These are phyloP conservation scores for Spatholobus suberectus DNA, from an alignment of 306 rosid genomes.

Conservation along the genomic window DNA sequence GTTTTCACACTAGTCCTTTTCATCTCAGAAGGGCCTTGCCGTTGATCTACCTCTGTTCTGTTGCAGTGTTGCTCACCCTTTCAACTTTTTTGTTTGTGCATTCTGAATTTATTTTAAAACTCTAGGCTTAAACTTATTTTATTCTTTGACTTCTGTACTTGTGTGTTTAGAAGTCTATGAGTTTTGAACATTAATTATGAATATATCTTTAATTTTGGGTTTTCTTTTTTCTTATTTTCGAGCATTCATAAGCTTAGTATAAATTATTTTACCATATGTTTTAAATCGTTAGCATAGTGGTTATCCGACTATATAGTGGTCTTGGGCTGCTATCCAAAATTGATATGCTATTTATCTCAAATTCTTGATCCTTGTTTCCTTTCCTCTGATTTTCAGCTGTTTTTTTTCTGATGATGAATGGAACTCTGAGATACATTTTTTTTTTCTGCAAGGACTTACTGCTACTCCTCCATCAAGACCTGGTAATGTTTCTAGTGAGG, in stretches of 20 bases:
- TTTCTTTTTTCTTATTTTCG: too few species aligned
- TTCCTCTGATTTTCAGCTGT: slow-evolving; percentile 40
- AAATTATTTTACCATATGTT: background rate
- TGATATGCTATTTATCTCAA: slow-evolving; percentile 1
- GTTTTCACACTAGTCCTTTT: too few species aligned
- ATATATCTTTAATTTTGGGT: background rate
- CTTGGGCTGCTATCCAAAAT: background rate
- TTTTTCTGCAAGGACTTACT: slow-evolving; percentile 63
- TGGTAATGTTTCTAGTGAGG: slow-evolving; percentile 56
- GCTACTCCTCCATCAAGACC: slow-evolving; percentile 72
- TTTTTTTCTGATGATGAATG: slow-evolving; percentile 24
- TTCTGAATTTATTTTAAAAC: background rate
- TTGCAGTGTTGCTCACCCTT: too few species aligned
- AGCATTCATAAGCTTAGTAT: background rate
- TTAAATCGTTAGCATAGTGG: background rate
- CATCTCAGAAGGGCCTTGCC: too few species aligned
- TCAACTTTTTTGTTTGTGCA: background rate
- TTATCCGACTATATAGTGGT: too few species aligned
- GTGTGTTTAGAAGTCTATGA: background rate
- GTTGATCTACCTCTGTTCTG: too few species aligned
- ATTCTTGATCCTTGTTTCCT: slow-evolving; percentile 1
- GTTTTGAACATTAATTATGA: background rate
- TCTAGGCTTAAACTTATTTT: too few species aligned
- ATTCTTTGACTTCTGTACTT: background rate
- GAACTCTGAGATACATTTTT: slow-evolving; percentile 45